Conservation (phyloP, 805 yeast genomes). For the Diddensiella santjacobensis region DNA sequence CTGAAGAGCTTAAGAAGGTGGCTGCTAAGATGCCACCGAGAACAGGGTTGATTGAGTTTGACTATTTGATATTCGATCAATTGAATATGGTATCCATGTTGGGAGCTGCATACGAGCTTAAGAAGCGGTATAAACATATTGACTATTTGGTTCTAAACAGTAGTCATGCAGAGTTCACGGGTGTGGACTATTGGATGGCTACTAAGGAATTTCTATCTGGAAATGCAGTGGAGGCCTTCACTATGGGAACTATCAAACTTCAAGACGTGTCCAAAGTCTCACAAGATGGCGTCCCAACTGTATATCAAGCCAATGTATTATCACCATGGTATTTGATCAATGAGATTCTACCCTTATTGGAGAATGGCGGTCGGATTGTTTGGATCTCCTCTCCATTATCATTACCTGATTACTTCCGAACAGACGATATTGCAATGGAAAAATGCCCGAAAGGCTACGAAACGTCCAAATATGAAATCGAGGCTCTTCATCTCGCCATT, state of each 20-base stretch:
- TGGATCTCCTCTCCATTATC: constrained; percentile 90
- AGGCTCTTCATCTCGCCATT: constrained; percentile 73
- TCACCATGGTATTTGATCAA: constrained; percentile 87
- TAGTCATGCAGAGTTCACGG: constrained; percentile 82
- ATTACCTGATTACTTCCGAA: constrained; percentile 65
- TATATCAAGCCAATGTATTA: constrained; percentile 94
- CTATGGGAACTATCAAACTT: constrained; percentile 79
- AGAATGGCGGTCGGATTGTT: constrained; percentile 59
- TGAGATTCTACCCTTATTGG: constrained; percentile 53
- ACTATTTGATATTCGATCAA: constrained; percentile 86
- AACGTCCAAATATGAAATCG: constrained; percentile 85
- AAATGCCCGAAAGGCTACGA: constrained; percentile 71
- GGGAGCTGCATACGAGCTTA: constrained; percentile 67
- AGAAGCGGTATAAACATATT: constrained; percentile 57
- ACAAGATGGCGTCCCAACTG: constrained; percentile 73
- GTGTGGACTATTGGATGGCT: constrained; percentile 84
- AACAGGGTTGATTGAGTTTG: constrained; percentile 67
- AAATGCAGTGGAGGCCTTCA: constrained; percentile 73
- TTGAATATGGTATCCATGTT: constrained; percentile 82
- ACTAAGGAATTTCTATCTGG: constrained; percentile 56
- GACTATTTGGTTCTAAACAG: constrained; percentile 85
- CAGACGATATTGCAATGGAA: constrained; percentile 70
- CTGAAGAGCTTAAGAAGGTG: constrained; percentile 44
- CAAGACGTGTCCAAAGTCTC: constrained; percentile 77
- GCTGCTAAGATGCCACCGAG: constrained; percentile 34